phyloP scores from a whole-genome alignment of 2,329 filamentous ascomycete genomes.

The Fusarium ambrosium region DNA sequence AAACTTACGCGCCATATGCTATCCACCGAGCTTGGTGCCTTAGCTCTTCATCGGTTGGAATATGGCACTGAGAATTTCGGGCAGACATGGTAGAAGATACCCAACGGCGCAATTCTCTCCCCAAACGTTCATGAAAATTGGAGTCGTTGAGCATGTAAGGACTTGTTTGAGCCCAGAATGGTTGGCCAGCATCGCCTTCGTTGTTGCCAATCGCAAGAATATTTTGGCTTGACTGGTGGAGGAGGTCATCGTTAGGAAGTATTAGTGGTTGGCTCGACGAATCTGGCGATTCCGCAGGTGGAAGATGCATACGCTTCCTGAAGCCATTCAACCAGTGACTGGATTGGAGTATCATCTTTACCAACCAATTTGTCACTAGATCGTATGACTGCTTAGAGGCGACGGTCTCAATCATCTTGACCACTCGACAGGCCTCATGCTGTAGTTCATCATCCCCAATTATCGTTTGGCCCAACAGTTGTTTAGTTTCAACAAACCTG shows the following conservation, averaged over 20 bases:
- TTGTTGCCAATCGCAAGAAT: neutral
- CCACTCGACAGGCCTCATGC: neutral
- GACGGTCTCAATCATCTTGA: neutral
- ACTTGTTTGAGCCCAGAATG: conserved; percentile 1
- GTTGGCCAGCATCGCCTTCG: neutral
- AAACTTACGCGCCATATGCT: neutral
- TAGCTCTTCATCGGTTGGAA: neutral
- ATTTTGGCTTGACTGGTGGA: neutral
- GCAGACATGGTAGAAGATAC: neutral
- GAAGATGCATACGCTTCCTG: neutral
- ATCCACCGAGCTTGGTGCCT: neutral
- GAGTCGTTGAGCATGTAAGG: conserved; percentile 3
- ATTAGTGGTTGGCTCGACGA: neutral
- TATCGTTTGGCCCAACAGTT: neutral
- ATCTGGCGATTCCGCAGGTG: neutral
- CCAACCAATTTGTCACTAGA: neutral
- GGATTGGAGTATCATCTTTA: neutral
- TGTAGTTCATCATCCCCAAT: neutral
- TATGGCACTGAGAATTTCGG: neutral
- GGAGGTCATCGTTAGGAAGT: too few relatives aligned
- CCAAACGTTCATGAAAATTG: neutral
- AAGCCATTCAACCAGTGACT: neutral
- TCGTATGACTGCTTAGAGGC: neutral
- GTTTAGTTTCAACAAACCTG: neutral
- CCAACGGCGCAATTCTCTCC: neutral